Evolutionary conservation across 257 asterid genomes (phyloP), one percentile per base, ranked within the genome.

Genomic region (Linderniella brevidens): DNA sequence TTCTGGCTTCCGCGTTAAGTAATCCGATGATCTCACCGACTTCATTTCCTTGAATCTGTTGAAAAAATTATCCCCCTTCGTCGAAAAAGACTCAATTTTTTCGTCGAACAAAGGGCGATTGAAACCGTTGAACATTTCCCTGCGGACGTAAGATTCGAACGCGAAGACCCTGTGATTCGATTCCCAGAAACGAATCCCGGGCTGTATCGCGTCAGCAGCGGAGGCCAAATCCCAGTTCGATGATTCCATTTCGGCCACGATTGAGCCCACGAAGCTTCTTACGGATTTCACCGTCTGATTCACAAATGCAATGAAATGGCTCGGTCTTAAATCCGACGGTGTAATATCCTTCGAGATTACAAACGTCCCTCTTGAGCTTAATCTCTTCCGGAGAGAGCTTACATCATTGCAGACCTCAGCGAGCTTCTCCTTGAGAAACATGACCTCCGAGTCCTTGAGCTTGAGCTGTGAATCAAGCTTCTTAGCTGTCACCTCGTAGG

Each of bases 91-190:
- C 32, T 3, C 32, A 3, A 6, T 25, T 25, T 25, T 25, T 25
- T 25, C 32, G 15, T 39, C 43, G 67, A 75, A 84, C 49, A 58
- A 49, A 0, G 85, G 78, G 47, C 37, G 40, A 47, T 68, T 46
- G 65, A 86, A 86, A 18, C 78, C 74, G 20, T 72, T 83, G 2
- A 86, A 74, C 86, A 82, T 86, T 44, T 72, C 73, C 13, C 46
- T 60, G 69, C 84, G 70, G 3, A 82, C 74, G n/a, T 72, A 82
- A 3, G 94, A 76, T 18, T 86, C 94, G 29, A 86, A 74, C 0
- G 86, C 90, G 25, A 59, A 78, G 39, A 77, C 69, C 40, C 45
- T 68, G 48, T 86, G 75, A 48, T 60, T 74, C 3, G 53, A 59
- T 37, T 76, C 59, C 72, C 59, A 65, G 55, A 68, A 82, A 32